These are phyloP conservation scores for Rubus idaeus DNA, from an alignment of 306 rosid genomes.

Conservation along the genomic window DNA sequence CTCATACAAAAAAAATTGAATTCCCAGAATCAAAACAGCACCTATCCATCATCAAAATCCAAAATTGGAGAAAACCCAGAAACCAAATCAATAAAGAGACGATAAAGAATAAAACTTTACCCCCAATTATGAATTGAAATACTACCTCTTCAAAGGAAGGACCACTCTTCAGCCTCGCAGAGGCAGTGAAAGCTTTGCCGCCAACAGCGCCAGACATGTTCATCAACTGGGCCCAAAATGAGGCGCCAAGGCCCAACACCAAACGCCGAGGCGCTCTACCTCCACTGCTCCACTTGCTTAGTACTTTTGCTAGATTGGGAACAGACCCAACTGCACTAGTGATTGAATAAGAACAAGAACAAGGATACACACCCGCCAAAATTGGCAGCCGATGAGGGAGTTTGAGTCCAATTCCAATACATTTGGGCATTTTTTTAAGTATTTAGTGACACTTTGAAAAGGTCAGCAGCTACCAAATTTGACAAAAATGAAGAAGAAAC, in stretches of 20 bases:
- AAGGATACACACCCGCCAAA: slow-evolving; percentile 5
- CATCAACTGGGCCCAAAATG: slow-evolving; percentile 45
- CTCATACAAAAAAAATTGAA: not conserved
- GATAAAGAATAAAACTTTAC: not conserved
- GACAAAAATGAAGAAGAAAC: not conserved
- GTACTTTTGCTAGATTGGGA: slow-evolving; percentile 4
- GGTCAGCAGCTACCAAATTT: not conserved
- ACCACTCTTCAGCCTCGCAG: slow-evolving; percentile 45
- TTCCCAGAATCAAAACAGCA: not conserved
- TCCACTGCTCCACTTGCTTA: slow-evolving; percentile 30
- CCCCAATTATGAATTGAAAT: not conserved
- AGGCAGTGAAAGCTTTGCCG: slow-evolving; percentile 56
- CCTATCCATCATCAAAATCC: not conserved
- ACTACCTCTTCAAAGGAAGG: slow-evolving; percentile 58
- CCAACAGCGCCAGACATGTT: slow-evolving; percentile 40
- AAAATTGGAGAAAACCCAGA: slow-evolving; percentile 7
- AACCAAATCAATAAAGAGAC: not conserved
- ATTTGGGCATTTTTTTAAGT: slow-evolving; percentile 42
- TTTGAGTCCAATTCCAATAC: slow-evolving; percentile 43
- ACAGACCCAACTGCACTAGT: slow-evolving; percentile 18
- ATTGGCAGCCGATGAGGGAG: slow-evolving; percentile 30
- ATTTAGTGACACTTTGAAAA: slow-evolving; percentile 6
- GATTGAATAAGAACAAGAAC: slow-evolving; percentile 3
- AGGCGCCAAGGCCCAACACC: slow-evolving; percentile 53
- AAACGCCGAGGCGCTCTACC: slow-evolving; percentile 52